These are phyloP conservation scores for Beauveria asiatica DNA, from an alignment of 2,329 filamentous ascomycete genomes.

Conservation along the genomic window DNA sequence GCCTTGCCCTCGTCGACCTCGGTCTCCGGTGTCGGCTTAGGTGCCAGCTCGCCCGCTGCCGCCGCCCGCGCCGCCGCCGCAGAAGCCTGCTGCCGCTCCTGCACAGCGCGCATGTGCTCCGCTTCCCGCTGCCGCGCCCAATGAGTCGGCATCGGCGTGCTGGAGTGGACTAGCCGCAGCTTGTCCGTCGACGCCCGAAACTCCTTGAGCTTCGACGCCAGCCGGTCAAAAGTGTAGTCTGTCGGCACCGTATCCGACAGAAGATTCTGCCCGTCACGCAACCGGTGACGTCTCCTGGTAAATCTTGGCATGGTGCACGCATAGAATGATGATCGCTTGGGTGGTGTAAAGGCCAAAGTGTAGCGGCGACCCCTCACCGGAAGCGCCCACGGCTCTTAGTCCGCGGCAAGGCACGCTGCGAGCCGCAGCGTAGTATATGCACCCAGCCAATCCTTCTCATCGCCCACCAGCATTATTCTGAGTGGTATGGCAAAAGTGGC, in stretches of 20 bases:
- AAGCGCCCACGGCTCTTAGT: neutral
- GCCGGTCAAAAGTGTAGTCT: neutral
- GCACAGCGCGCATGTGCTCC: neutral
- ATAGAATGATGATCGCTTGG: neutral
- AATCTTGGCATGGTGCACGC: neutral
- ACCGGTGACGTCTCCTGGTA: neutral
- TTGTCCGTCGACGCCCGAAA: slow-evolving; percentile 35
- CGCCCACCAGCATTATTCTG: too few species aligned
- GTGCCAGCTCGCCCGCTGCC: neutral
- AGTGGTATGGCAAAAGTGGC: too few species aligned
- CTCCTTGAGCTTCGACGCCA: slow-evolving; percentile 34
- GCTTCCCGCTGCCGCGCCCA: slow-evolving; percentile 1
- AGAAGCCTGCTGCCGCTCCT: neutral
- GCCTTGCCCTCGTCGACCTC: neutral
- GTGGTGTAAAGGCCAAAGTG: neutral
- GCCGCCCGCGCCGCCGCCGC: neutral
- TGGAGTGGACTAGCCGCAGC: slow-evolving; percentile 35
- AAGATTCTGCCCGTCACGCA: neutral
- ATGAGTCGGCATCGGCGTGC: neutral
- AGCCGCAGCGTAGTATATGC: neutral
- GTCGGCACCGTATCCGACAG: neutral
- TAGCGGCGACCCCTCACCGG: neutral
- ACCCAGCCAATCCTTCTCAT: too few species aligned
- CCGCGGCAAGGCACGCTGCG: neutral
- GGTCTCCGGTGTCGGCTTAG: slow-evolving; percentile 1